Percentiles rank a stretch among this genome's conserved stretches.
These are phyloP conservation scores for Amauroascus niger DNA, from an alignment of 2,329 filamentous ascomycete genomes.

Conservation along the genomic window DNA sequence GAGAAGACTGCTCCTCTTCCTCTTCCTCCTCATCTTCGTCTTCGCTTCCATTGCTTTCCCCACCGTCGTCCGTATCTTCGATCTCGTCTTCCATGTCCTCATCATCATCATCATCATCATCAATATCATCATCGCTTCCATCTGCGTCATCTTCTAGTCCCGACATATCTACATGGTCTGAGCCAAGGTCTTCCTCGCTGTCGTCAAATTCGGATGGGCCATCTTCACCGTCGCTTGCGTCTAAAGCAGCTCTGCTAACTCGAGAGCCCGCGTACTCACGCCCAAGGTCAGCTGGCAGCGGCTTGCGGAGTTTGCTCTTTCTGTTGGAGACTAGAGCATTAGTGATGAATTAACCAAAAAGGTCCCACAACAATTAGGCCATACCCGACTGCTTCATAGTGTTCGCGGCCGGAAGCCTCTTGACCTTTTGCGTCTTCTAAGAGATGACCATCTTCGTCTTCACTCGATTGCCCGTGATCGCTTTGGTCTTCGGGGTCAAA, in stretches of 20 bases:
- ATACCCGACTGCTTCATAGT: constrained; percentile 70
- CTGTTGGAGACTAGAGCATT: constrained; percentile 30
- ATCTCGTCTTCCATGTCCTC: constrained; percentile 33
- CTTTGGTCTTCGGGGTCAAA: constrained; percentile 66
- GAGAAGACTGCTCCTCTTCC: constrained; percentile 23
- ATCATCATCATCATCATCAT: constrained; percentile 18
- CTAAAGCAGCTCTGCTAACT: constrained; percentile 59
- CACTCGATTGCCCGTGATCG: constrained; percentile 47
- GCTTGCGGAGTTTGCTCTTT: constrained; percentile 74
- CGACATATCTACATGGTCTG: constrained; percentile 25
- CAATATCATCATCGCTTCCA: constrained; percentile 14
- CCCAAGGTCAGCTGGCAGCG: constrained; percentile 59
- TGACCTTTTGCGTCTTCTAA: constrained; percentile 40
- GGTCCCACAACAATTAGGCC: constrained; percentile 15
- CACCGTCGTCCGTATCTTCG: constrained; percentile 19
- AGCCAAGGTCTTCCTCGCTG: constrained; percentile 25
- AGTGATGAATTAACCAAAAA: constrained; percentile 5
- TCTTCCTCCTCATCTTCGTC: constrained; percentile 22
- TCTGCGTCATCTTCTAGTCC: constrained; percentile 14
- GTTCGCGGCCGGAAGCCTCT: constrained; percentile 61
- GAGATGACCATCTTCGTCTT: constrained; percentile 41
- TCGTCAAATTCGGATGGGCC: constrained; percentile 33
- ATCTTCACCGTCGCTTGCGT: constrained; percentile 45
- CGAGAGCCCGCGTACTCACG: constrained; percentile 69
- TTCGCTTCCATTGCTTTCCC: constrained; percentile 26